Evolutionary conservation across 1,139 yeast genomes (phyloP), one percentile per base, ranked within the genome.

Genomic region (Blastobotrys indianensis): DNA sequence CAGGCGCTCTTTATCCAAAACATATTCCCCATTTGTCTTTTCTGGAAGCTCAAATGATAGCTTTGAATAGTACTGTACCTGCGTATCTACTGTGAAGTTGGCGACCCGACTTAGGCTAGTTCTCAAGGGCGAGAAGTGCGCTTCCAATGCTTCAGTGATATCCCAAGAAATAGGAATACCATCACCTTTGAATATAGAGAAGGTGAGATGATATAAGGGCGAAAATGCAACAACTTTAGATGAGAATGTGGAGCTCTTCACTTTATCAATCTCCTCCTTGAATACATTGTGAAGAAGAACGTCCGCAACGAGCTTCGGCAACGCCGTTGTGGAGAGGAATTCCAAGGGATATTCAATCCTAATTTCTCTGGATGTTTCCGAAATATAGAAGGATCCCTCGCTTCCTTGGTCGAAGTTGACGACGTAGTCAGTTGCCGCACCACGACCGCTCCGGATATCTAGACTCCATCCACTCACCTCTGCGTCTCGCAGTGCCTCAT

Each of bases 51-150:
- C 65, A 42, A 64, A 59, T 1, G 53, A 42, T 17, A 76, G 63
- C 35, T 66, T 63, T 2, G 84, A 76, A 60, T 79, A 86, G 63
- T 83, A 83, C 52, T 83, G 85, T 38, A 85, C 75, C 60, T 87
- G 95, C 1, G 94, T 74, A 54, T 85, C 92, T 16, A 90, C 71
- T 1, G 92, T 76, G 59, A 90, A 79, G 54, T 84, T 81, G 32
- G 88, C 76, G 51, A 79, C 73, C 32, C 76, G 75, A 2, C 41
- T 31, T 41, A 73, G 58, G 13, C 67, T 58, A 12, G 60, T 51
- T 36, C 76, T 59, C 36, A 79, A 69, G 3, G 79, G 77, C 1
- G 67, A 61, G 54, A 81, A 74, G 49, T 69, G 65, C 25, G 61
- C 55, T 9, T 66, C 59, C 29, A 79, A 57, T 10, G 79, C 74